Percentiles rank a stretch among this genome's conserved stretches.
Conservation (phyloP, 2,329 filamentous ascomycete species). For the Clonostachys sp. region DNA sequence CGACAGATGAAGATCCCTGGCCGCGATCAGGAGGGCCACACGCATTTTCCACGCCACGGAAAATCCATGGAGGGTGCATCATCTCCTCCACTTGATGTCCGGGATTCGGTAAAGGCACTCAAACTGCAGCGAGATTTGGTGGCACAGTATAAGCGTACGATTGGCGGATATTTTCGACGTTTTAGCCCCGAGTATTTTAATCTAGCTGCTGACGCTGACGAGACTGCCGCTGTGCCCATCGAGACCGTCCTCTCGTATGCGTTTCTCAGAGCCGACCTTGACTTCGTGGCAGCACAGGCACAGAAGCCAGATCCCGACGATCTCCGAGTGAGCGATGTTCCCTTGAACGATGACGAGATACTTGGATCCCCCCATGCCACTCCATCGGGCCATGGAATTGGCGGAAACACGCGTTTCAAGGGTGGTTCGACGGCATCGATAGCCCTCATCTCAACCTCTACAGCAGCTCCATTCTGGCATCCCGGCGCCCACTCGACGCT, state of each 20-base stretch:
- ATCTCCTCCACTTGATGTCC: constrained; percentile 44
- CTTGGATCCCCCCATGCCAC: constrained; percentile 57
- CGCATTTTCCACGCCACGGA: constrained; percentile 24
- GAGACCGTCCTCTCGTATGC: constrained; percentile 85
- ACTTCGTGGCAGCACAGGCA: constrained; percentile 89
- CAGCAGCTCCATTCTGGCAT: constrained; percentile 91
- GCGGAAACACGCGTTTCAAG: constrained; percentile 75
- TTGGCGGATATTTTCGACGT: constrained; percentile 91
- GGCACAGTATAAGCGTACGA: constrained; percentile 72
- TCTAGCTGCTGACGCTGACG: constrained; percentile 21
- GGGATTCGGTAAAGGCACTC: constrained; percentile 56
- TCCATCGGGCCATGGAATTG: constrained; percentile 59
- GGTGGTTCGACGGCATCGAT: constrained; percentile 91
- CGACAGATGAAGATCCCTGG: constrained; percentile 26
- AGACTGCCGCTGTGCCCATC: constrained; percentile 49
- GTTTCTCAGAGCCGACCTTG: constrained; percentile 88
- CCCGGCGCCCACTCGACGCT: constrained; percentile 80
- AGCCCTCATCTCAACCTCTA: constrained; percentile 87
- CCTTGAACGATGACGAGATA: constrained; percentile 81
- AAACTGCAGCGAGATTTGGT: constrained; percentile 69
- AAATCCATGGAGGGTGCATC: constrained; percentile 28
- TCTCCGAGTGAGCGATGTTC: constrained; percentile 64
- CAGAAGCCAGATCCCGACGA: constrained; percentile 73
- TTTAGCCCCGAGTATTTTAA: constrained; percentile 79
- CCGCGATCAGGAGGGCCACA: constrained; percentile 11